phyloP scores from a whole-genome alignment of 1,139 yeast genomes.

The Saccharomycopsis crataegensis region DNA sequence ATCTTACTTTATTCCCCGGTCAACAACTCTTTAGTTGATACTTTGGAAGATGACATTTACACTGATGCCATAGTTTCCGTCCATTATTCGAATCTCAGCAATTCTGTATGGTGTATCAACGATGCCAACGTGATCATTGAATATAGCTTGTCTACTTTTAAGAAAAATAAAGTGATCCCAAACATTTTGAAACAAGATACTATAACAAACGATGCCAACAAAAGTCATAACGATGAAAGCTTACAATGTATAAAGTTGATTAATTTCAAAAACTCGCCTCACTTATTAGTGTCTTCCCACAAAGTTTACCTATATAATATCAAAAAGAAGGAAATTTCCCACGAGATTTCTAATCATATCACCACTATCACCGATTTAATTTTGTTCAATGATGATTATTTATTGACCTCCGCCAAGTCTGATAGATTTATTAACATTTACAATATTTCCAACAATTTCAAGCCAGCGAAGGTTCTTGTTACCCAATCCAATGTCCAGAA shows the following conservation, averaged over 20 bases:
- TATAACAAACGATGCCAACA: background rate
- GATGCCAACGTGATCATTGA: conserved; percentile 52
- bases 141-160: conserved; percentile 39
- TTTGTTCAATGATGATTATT: conserved; percentile 36
- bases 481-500: conserved; percentile 52
- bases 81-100: conserved; percentile 36
- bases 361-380: conserved; percentile 49
- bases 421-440: conserved; percentile 77
- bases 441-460: conserved; percentile 35
- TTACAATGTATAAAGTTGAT: conserved; percentile 26
- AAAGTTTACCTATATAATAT: conserved; percentile 47
- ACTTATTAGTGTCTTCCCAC: conserved; percentile 57
- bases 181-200: conserved; percentile 1
- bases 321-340: conserved; percentile 31
- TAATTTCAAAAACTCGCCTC: conserved; percentile 33
- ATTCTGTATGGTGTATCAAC: conserved; percentile 58
- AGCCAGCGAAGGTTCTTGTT: conserved; percentile 47
- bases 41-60: conserved; percentile 40
- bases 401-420: conserved; percentile 62
- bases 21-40: conserved; percentile 46
- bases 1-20: conserved; percentile 63
- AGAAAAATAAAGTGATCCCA: background rate
- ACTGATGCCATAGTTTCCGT: conserved; percentile 49
- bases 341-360: conserved; percentile 67
- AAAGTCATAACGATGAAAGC: conserved; percentile 5